Evolutionary conservation across 1,284 basidiomycete genomes (phyloP).

Genomic region (Trametes versicolor): DNA sequence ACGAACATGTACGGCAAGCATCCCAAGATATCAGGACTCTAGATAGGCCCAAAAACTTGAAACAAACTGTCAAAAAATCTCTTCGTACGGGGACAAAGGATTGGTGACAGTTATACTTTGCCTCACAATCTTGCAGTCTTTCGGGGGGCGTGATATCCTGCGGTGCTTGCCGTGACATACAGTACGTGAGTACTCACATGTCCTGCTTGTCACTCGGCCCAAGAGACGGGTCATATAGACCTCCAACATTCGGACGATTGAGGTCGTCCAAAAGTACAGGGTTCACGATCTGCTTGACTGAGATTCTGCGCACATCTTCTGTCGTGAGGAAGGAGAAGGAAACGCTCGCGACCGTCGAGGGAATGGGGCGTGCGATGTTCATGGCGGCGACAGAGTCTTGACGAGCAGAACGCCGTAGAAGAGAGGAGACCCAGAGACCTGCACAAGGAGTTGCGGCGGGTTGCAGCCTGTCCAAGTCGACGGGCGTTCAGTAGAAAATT

Average conservation of each 20-base stretch:
- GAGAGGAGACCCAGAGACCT: slow-evolving; percentile 3
- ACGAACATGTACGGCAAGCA: too few relatives aligned
- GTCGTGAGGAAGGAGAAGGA: slow-evolving; percentile 96
- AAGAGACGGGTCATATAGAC: slow-evolving; percentile 95
- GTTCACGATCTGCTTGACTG: slow-evolving; percentile 97
- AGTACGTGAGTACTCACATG: slow-evolving; percentile 67
- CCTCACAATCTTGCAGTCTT: too few relatives aligned
- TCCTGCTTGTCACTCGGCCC: slow-evolving; percentile 91
- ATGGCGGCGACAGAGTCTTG: slow-evolving; percentile 53
- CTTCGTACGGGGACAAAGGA: too few relatives aligned
- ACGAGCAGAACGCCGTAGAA: not conserved
- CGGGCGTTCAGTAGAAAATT: slow-evolving; percentile 35
- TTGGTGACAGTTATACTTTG: too few relatives aligned
- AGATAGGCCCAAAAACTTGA: too few relatives aligned
- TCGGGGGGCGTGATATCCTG: too few relatives aligned
- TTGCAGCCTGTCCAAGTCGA: not conserved
- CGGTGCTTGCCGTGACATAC: too few relatives aligned
- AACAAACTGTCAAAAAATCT: too few relatives aligned
- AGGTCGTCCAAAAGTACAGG: slow-evolving; percentile 94
- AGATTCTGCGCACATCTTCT: slow-evolving; percentile 93
- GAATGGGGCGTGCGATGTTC: slow-evolving; percentile 94
- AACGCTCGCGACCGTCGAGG: slow-evolving; percentile 85
- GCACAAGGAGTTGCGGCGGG: slow-evolving; percentile 1
- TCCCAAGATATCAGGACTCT: too few relatives aligned
- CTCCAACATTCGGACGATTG: slow-evolving; percentile 91